These are phyloP conservation scores for Gracilaria gracilis DNA, from an alignment of 23 red algal species.

Conservation along the genomic window DNA sequence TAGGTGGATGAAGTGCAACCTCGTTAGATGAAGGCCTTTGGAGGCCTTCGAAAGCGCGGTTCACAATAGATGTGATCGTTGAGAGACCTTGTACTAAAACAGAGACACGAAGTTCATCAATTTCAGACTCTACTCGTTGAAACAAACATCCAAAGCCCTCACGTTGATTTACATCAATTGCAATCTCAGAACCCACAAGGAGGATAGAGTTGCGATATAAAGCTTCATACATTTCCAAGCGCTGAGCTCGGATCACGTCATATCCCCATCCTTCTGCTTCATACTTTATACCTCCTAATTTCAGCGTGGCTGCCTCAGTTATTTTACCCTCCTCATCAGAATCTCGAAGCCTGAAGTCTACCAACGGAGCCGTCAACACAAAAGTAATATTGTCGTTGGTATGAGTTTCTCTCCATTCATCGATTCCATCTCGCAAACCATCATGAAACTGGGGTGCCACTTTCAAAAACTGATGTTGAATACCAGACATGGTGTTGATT, in stretches of 20 bases:
- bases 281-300: not conserved
- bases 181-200: not conserved
- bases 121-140: not conserved
- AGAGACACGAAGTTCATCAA: not conserved
- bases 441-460: not conserved
- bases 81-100: conserved; percentile 3
- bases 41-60: not conserved
- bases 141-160: not conserved
- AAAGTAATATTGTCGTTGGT: not conserved
- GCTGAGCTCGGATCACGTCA: conserved; percentile 5
- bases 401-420: not conserved
- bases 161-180: not conserved
- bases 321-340: not conserved
- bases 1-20: not conserved
- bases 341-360: conserved; percentile 24
- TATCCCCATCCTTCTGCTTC: not conserved
- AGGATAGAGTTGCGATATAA: not conserved
- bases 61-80: not conserved
- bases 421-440: not conserved
- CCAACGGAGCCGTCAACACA: not conserved
- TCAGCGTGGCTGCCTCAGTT: not conserved
- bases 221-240: not conserved
- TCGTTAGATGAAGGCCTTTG: not conserved
- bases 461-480: not conserved
- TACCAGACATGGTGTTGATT: not conserved